Base-by-base conservation (phyloP, 768 basidiomycete genomes). In the Hemileccinum impolitum region DNA sequence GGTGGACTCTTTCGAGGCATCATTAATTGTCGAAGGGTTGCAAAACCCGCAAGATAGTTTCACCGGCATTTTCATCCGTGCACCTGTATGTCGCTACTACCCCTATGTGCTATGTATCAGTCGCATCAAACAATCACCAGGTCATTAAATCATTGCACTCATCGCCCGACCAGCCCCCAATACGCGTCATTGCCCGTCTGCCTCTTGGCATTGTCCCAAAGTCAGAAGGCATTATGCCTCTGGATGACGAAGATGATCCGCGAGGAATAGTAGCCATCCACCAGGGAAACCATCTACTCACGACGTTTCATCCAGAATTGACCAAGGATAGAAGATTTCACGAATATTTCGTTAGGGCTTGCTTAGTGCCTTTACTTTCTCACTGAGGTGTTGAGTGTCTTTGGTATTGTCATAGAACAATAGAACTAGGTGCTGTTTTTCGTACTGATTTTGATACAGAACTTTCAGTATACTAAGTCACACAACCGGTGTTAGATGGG, bases 291-390 rank as follows among this genome's bases (percentile, higher is more conserved):
- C 85, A 92, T 63, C 73, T 98, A 52, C 76, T 94, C 25, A 93
- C 94, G 4, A 90, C 86, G 0, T 97, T 96, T 72, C 95, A 98
- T 62, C 95, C 94, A 0, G 95, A 98, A 66, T 73, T 98, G 39
- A 94, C 90, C 19, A 75, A 77, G 48, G 95, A 98, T 61, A 70
- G 79, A 50, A 81, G 94, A 34, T 90, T 97, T 61, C 94, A 96
- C 66, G 88, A 95, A 52, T 95, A 89, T 65, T 97, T 95, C 61
- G 75, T 95, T 36, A 75, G 74, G 47, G 77, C 84, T 59, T 92
- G 88, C 59, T 87, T 94, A 9, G 51, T 82, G 4, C 60, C 68
- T 52, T 43, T 41, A 12, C 55, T 55, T 23, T 50, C 54, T 40
- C 31, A 13, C 18, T 60, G 47, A 55, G 28, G 38, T 14, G 4